These are phyloP conservation scores for Euphrasia confusa DNA, from an alignment of 257 asterid species.

Conservation along the genomic window DNA sequence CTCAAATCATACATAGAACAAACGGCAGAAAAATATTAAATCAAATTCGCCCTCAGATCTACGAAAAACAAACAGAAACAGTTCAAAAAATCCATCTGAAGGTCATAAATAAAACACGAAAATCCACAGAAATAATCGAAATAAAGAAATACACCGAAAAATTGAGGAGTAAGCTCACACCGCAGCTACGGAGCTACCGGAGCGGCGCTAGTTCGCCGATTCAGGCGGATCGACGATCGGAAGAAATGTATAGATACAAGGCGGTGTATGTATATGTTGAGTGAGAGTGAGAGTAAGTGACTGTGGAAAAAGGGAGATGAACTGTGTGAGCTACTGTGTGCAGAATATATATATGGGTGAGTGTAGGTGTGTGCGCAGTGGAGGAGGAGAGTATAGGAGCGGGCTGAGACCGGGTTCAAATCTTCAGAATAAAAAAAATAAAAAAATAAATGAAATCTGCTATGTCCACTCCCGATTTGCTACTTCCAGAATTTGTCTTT, in stretches of 20 bases:
- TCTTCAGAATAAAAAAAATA: constrained; percentile 22
- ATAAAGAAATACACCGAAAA: not conserved
- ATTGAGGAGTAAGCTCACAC: constrained; percentile 36
- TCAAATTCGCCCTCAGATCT: constrained; percentile 31
- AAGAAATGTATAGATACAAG: constrained; percentile 23
- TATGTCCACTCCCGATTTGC: constrained; percentile 31
- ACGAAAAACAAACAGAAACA: constrained; percentile 23
- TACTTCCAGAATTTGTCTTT: constrained; percentile 18
- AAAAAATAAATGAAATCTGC: constrained; percentile 10
- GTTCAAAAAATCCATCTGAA: constrained; percentile 21
- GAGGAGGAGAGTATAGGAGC: constrained; percentile 44
- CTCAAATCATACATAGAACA: not conserved
- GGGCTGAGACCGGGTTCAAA: constrained; percentile 65
- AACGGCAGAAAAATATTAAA: not conserved
- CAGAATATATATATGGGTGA: not conserved
- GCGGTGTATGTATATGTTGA: constrained; percentile 9
- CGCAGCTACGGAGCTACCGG: constrained; percentile 36
- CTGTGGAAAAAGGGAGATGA: constrained; percentile 12
- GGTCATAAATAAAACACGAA: not conserved
- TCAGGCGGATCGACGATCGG: constrained; percentile 38
- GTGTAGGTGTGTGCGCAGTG: not conserved
- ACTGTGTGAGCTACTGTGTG: constrained; percentile 17
- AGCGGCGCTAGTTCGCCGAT: constrained; percentile 34
- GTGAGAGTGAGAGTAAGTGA: constrained; percentile 19
- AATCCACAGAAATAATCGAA: not conserved